phyloP scores from a whole-genome alignment of 148 eudicot genomes.

The Camellia sinensis region DNA sequence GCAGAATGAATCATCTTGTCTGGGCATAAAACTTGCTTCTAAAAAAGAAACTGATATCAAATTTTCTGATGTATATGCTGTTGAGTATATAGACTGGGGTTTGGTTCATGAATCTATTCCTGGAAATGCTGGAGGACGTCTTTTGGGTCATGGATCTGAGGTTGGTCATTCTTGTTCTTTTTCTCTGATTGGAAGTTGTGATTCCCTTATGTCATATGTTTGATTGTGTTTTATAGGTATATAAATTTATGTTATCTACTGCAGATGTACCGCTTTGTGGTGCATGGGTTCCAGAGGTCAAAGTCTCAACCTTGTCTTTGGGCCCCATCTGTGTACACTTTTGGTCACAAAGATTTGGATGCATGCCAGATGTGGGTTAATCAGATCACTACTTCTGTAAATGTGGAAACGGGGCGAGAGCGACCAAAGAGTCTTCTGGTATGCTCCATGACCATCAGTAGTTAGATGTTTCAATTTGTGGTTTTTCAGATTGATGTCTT shows the following conservation, averaged over 20 bases:
- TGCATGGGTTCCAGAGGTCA: slow-evolving; percentile 64
- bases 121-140: slow-evolving; percentile 40
- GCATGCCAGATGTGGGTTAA: slow-evolving; percentile 60
- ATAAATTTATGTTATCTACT: slow-evolving; percentile 19
- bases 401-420: slow-evolving; percentile 55
- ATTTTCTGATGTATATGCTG: slow-evolving; percentile 71
- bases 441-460: slow-evolving; percentile 20
- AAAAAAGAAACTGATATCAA: slow-evolving; percentile 41
- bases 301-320: slow-evolving; percentile 58
- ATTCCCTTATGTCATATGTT: not conserved
- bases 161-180: slow-evolving; percentile 28
- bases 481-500: slow-evolving; percentile 2
- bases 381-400: slow-evolving; percentile 46
- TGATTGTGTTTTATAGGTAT: slow-evolving; percentile 13
- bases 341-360: slow-evolving; percentile 63
- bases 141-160: slow-evolving; percentile 50
- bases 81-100: slow-evolving; percentile 59
- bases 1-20: slow-evolving; percentile 53
- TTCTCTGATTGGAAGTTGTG: not conserved
- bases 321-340: slow-evolving; percentile 62
- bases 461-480: not conserved
- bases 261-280: slow-evolving; percentile 79
- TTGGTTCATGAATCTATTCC: slow-evolving; percentile 38
- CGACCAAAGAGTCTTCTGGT: slow-evolving; percentile 91
- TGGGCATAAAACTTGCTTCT: slow-evolving; percentile 32